phyloP scores from a whole-genome alignment of 139 green algal species.

The Eudorina sp. region DNA sequence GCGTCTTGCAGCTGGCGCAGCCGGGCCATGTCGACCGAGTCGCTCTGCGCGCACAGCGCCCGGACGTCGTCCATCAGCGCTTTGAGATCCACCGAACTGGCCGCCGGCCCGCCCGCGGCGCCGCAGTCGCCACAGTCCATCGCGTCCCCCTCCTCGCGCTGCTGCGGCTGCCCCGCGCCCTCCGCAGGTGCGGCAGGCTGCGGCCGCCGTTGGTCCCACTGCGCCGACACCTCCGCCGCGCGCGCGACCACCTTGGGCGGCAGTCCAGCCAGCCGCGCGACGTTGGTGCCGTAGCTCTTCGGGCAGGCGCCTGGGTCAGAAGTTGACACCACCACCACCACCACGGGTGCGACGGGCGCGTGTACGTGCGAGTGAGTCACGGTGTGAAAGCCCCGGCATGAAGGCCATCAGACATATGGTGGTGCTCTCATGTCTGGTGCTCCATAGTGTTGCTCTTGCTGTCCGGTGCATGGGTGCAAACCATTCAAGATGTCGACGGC shows the following conservation, averaged over 20 bases:
- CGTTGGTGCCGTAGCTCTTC: conserved; percentile 95
- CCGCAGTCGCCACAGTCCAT: not conserved
- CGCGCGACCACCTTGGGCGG: conserved; percentile 77
- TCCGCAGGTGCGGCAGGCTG: not conserved
- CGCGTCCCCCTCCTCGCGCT: not conserved
- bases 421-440: too few relatives aligned
- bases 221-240: conserved; percentile 49
- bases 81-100: not conserved
- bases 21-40: not conserved
- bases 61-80: not conserved
- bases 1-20: conserved; percentile 9
- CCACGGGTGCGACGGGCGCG: too few relatives aligned
- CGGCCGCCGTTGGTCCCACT: not conserved
- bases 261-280: conserved; percentile 94
- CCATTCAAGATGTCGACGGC: too few relatives aligned
- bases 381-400: too few relatives aligned
- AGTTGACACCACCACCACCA: too few relatives aligned
- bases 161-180: not conserved
- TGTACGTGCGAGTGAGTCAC: too few relatives aligned
- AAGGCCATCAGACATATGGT: too few relatives aligned
- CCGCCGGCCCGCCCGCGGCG: not conserved
- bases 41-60: not conserved
- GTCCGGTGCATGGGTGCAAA: too few relatives aligned
- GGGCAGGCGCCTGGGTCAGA: conserved; percentile 81
- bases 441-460: too few relatives aligned